Conservation (phyloP, 768 basidiomycete genomes). For the Mycena pura region DNA sequence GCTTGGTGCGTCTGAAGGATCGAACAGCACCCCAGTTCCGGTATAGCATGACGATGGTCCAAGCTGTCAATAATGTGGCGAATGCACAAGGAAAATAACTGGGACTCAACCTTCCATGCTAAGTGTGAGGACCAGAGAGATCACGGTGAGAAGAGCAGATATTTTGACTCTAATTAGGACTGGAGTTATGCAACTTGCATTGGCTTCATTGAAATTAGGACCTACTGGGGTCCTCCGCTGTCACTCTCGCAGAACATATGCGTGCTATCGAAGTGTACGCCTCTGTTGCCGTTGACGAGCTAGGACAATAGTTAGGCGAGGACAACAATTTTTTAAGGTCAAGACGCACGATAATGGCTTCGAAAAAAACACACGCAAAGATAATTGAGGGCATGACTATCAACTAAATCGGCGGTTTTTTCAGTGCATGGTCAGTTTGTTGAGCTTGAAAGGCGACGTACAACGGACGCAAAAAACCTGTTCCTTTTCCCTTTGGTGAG, state of each 20-base stretch:
- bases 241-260: conserved; percentile 16
- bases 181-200: background rate
- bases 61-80: background rate
- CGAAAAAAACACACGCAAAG: conserved; percentile 8
- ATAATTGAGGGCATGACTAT: background rate
- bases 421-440: background rate
- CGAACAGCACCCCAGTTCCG: conserved; percentile 6
- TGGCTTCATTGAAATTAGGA: background rate
- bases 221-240: conserved; percentile 1
- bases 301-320: background rate
- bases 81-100: background rate
- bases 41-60: conserved; percentile 11
- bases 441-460: background rate
- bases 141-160: conserved; percentile 4
- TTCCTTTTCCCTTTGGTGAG: background rate
- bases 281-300: conserved; percentile 6
- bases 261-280: conserved; percentile 4
- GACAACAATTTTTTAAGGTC: no score
- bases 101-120: conserved; percentile 8
- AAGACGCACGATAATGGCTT: background rate
- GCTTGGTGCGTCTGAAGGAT: background rate
- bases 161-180: background rate
- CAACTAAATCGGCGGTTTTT: background rate
- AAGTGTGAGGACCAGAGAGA: conserved; percentile 12
- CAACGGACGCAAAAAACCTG: background rate